phyloP scores from a whole-genome alignment of 805 yeast genomes.

The Schizosaccharomyces cryophilus region DNA sequence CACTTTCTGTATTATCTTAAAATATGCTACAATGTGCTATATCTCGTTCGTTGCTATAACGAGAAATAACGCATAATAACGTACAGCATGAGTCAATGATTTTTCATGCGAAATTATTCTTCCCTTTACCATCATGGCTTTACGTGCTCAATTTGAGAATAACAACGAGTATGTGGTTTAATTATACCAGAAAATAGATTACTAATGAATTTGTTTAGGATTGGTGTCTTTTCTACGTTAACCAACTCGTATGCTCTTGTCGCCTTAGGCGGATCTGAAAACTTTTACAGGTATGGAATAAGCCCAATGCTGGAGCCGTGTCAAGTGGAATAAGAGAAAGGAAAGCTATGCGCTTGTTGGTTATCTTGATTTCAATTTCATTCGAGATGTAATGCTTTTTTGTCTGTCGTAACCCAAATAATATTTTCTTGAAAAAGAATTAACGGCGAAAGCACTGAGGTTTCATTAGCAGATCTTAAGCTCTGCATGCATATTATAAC shows the following conservation, averaged over 20 bases:
- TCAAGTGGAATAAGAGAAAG: background rate
- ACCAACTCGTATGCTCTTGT: constrained; percentile 92
- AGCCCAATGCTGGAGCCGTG: background rate
- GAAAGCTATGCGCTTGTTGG: background rate
- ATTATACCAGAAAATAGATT: constrained; percentile 14
- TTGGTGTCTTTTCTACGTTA: constrained; percentile 82
- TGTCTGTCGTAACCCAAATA: too few relatives aligned
- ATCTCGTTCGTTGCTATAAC: too few relatives aligned
- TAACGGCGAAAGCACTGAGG: too few relatives aligned
- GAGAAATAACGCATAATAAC: too few relatives aligned
- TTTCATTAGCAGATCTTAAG: too few relatives aligned
- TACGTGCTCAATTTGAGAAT: constrained; percentile 33
- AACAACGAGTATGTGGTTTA: constrained; percentile 31
- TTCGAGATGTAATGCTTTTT: background rate
- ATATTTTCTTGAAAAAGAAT: too few relatives aligned
- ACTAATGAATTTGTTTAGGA: constrained; percentile 16
- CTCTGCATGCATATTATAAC: too few relatives aligned
- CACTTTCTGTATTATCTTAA: too few relatives aligned
- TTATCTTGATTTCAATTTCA: background rate
- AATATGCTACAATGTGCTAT: too few relatives aligned
- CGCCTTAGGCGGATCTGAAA: constrained; percentile 86
- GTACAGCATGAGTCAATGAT: too few relatives aligned
- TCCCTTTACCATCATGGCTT: constrained; percentile 1
- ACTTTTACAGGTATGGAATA: constrained; percentile 23
- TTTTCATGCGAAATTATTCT: too few relatives aligned